These are phyloP conservation scores for Colletotrichum sp. DNA, from an alignment of 2,329 filamentous ascomycete species.

Conservation along the genomic window DNA sequence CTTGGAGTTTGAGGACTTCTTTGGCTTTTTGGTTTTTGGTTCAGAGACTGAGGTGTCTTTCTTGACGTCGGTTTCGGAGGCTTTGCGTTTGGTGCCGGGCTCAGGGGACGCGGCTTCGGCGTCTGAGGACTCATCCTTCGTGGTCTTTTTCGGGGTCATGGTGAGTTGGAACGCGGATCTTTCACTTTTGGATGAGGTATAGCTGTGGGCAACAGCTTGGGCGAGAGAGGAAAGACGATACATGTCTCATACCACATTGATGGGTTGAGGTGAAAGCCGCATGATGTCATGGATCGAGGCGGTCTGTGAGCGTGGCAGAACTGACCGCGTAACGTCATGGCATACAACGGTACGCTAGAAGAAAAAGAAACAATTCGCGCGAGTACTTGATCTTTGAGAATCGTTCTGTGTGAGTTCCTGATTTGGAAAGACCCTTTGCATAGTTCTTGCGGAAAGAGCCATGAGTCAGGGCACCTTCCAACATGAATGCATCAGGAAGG, in stretches of 20 bases:
- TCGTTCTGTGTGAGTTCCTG: background rate
- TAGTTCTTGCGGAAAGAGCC: no score
- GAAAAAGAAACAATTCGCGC: background rate
- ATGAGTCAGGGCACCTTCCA: background rate
- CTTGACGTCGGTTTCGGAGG: background rate
- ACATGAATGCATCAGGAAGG: background rate
- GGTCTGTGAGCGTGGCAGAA: background rate
- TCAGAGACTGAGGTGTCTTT: background rate
- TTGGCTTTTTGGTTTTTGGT: background rate
- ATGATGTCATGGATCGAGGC: background rate
- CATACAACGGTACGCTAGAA: background rate
- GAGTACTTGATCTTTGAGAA: no score
- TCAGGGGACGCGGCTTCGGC: background rate
- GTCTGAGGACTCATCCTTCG: background rate
- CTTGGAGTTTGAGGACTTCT: background rate
- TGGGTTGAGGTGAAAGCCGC: background rate
- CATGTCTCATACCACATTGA: no score
- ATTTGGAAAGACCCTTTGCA: background rate
- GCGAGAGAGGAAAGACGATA: no score
- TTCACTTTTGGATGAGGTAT: no score
- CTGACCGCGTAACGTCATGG: background rate
- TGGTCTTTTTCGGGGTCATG: background rate
- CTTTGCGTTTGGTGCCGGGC: background rate
- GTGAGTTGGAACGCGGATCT: no score
- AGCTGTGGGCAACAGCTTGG: background rate